phyloP scores from a whole-genome alignment of 192 early-diverging fungal genomes.

The Dimargaris xerosporica region DNA sequence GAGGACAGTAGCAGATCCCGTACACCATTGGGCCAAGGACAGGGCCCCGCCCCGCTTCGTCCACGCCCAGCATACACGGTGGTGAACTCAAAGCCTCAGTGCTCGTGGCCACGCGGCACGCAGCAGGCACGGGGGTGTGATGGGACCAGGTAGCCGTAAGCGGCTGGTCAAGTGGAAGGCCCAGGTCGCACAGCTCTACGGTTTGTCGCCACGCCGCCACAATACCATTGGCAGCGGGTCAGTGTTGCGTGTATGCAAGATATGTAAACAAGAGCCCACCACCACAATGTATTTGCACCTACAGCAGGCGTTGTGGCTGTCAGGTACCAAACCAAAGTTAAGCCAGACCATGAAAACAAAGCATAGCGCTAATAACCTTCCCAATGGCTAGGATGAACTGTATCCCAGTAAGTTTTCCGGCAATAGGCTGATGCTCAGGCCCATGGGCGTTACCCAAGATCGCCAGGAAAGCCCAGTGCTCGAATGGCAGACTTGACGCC shows the following conservation, averaged over 20 bases:
- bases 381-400: no score
- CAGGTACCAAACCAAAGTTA: no score
- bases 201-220: neutral
- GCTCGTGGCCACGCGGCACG: neutral
- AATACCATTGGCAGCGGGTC: neutral
- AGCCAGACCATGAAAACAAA: no score
- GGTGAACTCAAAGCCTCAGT: neutral
- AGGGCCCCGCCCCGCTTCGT: conserved; percentile 95
- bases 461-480: neutral
- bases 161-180: neutral
- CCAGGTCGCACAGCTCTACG: neutral
- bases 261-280: no score
- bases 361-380: no score
- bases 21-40: conserved; percentile 98
- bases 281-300: no score
- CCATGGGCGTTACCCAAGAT: neutral
- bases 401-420: neutral
- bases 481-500: neutral
- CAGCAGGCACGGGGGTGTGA: neutral
- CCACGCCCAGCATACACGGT: conserved; percentile 71
- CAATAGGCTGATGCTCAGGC: neutral
- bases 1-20: conserved; percentile 64
- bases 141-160: conserved; percentile 2
- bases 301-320: no score
- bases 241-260: neutral